phyloP scores from a whole-genome alignment of 352 stramenopile species.

The Phytophthora ramorum region DNA sequence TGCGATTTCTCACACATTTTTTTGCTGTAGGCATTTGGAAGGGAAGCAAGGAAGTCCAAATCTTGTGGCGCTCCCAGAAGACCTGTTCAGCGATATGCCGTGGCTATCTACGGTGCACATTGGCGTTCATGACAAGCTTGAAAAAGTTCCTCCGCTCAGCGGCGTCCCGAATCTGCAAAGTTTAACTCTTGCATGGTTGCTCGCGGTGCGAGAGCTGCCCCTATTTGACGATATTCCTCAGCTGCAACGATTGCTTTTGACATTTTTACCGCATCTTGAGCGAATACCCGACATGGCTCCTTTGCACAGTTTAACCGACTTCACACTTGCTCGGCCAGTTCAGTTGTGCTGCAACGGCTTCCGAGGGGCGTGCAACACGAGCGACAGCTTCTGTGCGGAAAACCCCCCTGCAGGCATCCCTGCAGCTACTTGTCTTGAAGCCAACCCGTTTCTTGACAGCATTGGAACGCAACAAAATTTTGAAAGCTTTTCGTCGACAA shows the following conservation, averaged over 20 bases:
- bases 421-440: slow-evolving; percentile 16
- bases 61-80: slow-evolving; percentile 10
- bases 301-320: slow-evolving; percentile 4
- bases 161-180: slow-evolving; percentile 32
- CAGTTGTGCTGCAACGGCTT: slow-evolving; percentile 36
- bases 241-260: slow-evolving; percentile 13
- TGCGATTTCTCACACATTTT: neutral
- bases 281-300: slow-evolving; percentile 19
- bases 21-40: slow-evolving; percentile 27
- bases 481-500: slow-evolving; percentile 5
- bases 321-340: slow-evolving; percentile 12
- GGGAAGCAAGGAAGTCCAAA: slow-evolving; percentile 25
- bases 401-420: slow-evolving; percentile 11
- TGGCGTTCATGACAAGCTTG: slow-evolving; percentile 13
- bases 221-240: slow-evolving; percentile 9
- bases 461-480: slow-evolving; percentile 20
- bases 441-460: slow-evolving; percentile 19
- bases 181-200: slow-evolving; percentile 23
- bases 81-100: slow-evolving; percentile 33
- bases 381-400: slow-evolving; percentile 18
- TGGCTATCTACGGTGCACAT: slow-evolving; percentile 30
- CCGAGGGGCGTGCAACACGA: slow-evolving; percentile 22
- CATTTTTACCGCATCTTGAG: slow-evolving; percentile 18
- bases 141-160: slow-evolving; percentile 16
- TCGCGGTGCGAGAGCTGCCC: slow-evolving; percentile 10